These are phyloP conservation scores for Helianthus annuus DNA, from an alignment of 129 eudicot species.

Conservation along the genomic window DNA sequence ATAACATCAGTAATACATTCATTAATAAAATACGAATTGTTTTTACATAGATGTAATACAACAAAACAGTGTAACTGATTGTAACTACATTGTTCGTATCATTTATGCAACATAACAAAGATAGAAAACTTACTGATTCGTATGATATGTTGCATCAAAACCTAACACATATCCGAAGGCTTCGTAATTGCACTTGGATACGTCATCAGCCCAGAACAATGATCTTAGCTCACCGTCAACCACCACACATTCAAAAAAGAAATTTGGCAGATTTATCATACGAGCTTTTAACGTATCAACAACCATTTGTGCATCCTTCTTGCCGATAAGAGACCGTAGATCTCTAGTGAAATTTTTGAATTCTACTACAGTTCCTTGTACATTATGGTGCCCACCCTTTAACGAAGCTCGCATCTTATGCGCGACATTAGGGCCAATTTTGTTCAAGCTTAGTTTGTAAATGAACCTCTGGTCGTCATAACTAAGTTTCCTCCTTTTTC, in stretches of 20 bases:
- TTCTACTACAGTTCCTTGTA: not conserved
- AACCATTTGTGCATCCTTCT: not conserved
- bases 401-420: not conserved
- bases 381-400: not conserved
- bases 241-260: not conserved
- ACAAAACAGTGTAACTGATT: too few species aligned
- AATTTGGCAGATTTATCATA: not conserved
- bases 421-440: not conserved
- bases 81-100: too few species aligned
- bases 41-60: too few species aligned
- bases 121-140: conserved; percentile 3
- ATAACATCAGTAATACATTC: too few species aligned
- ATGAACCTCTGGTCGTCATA: not conserved
- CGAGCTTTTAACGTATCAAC: not conserved
- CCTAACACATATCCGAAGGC: not conserved
- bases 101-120: too few species aligned
- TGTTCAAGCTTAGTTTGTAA: not conserved
- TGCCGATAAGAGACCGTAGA: not conserved
- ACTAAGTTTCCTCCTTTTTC: not conserved
- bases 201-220: not conserved
- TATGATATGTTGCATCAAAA: not conserved
- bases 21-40: too few species aligned
- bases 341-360: not conserved
- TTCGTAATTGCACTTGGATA: not conserved
- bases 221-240: not conserved